A percentile compares a stretch with the other conserved stretches of the same genome.
These are phyloP conservation scores for Stromatinia cepivora DNA, from an alignment of 2,329 filamentous ascomycete genomes.

Conservation along the genomic window DNA sequence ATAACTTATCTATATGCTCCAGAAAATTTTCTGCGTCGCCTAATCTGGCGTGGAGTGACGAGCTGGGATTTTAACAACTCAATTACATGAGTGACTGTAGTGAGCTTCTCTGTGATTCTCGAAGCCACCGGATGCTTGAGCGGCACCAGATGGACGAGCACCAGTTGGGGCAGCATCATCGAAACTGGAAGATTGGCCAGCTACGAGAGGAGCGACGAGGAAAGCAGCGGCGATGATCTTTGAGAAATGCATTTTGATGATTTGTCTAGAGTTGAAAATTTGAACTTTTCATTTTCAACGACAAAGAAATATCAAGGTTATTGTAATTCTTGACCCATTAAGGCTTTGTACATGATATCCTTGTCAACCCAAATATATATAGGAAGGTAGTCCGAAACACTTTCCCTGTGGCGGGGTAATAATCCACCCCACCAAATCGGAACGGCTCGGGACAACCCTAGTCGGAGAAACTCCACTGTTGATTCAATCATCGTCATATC, in stretches of 20 bases:
- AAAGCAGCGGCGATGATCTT: constrained; percentile 16
- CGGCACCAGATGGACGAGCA: background rate
- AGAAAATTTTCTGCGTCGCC: constrained; percentile 44
- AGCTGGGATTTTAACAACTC: constrained; percentile 46
- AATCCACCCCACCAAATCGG: background rate
- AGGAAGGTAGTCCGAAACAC: background rate
- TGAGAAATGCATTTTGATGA: constrained; percentile 18
- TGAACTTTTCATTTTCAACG: background rate
- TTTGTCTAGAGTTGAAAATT: background rate
- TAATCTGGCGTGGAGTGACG: constrained; percentile 48
- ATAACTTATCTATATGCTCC: constrained; percentile 44
- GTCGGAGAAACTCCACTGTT: background rate
- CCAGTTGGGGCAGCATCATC: constrained; percentile 9
- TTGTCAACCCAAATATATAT: background rate
- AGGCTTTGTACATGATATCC: too few species aligned
- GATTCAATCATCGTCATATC: background rate
- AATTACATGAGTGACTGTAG: too few species aligned
- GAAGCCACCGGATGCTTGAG: background rate
- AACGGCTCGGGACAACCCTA: background rate
- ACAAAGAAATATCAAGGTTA: background rate
- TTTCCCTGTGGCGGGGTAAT: background rate
- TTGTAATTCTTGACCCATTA: background rate
- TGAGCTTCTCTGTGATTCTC: background rate
- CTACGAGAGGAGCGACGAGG: constrained; percentile 9
- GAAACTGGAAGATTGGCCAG: background rate